Evolutionary conservation across 129 eudicot species (phyloP).

Genomic region (Flaveria robusta): DNA sequence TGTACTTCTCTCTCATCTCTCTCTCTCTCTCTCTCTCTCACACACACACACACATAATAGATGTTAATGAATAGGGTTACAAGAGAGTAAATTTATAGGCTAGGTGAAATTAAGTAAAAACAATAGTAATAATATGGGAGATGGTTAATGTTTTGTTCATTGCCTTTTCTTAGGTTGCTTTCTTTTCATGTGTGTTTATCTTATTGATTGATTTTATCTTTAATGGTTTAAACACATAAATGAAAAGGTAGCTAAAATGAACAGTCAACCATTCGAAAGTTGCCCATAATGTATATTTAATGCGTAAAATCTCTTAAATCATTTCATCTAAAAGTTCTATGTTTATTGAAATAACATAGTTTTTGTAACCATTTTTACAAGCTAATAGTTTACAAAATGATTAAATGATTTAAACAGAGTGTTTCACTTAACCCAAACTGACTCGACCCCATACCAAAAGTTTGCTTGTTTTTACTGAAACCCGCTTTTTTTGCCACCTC

Average conservation of each 20-base stretch:
- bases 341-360: not conserved
- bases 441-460: not conserved
- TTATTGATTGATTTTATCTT: not conserved
- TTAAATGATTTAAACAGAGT: not conserved
- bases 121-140: not conserved
- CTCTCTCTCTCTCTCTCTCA: constrained; percentile 11
- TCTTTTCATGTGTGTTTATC: too few relatives aligned
- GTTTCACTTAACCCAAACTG: not conserved
- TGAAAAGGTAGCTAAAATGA: not conserved
- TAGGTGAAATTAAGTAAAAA: not conserved
- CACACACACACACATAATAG: constrained; percentile 1
- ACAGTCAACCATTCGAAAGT: not conserved
- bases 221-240: not conserved
- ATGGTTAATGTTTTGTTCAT: not conserved
- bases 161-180: too few relatives aligned
- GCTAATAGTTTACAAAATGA: not conserved
- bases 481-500: not conserved
- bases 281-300: not conserved
- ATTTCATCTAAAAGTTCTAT: not conserved
- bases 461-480: not conserved
- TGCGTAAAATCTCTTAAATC: not conserved
- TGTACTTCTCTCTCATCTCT: constrained; percentile 50
- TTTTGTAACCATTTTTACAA: not conserved
- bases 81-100: not conserved
- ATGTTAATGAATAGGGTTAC: not conserved